Evolutionary conservation across 2,329 filamentous ascomycete species (phyloP), one percentile per base, ranked within the genome.

Genomic region (Calonectria montana): DNA sequence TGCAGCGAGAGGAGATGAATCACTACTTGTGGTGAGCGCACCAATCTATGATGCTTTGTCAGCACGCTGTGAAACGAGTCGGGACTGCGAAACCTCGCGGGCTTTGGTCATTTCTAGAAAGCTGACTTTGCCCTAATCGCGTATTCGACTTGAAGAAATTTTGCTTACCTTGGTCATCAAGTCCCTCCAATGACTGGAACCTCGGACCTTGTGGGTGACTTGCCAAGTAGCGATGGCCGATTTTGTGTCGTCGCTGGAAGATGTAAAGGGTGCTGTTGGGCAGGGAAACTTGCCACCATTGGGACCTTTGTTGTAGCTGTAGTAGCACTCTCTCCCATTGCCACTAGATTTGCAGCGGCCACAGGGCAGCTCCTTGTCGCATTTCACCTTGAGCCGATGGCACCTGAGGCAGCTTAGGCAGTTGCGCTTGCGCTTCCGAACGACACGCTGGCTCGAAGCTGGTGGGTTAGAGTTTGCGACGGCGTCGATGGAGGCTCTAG

Each of bases 341-440:
- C 82, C 81, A 39, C 81, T 83, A 9, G 76, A 73, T 64, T 80
- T 80, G 74, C 82, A 83, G 2, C 82, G 79, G 2, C 79, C 80
- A 53, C 82, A 83, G 3, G 82, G 82, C 55, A 83, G 73, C 70
- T 82, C 80, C 73, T 83, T 83, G 74, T 83, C 82, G 65, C 82
- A 83, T 67, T 83, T 83, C 55, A 83, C 82, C 64, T 83, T 83
- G 70, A 83, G 81, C 16, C 81, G 80, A 65, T 83, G 82, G 65
- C 82, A 83, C 37, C 82, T 79, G 31, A 81, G 67, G 31, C 82
- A 83, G 71, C 82, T 83, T 13, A 83, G 75, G 67, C 82, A 83
- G 48, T 82, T 82, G 41, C 82, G 79, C 72, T 83, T 83, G 43
- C 82, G 81, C 71, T 82, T 83, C 39, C 81, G 80, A 13, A 82